These are phyloP conservation scores for Pugionium dolabratum DNA, from an alignment of 345 rosid genomes.

Conservation along the genomic window DNA sequence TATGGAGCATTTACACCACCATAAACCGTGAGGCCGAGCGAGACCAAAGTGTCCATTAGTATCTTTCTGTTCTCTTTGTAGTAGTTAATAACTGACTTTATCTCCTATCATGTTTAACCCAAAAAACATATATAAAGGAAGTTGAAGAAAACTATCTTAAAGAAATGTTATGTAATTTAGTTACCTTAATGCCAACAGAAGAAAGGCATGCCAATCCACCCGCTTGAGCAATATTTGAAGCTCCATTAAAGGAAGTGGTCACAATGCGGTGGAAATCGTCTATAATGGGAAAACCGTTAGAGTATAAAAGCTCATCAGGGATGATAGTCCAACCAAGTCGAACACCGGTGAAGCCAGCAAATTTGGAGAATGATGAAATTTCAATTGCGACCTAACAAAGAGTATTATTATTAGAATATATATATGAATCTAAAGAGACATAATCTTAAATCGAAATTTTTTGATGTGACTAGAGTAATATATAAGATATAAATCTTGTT, in stretches of 20 bases:
- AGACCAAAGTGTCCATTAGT: slow-evolving; percentile 50
- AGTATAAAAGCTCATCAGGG: slow-evolving; percentile 67
- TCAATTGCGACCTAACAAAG: slow-evolving; percentile 73
- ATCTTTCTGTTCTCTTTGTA: slow-evolving; percentile 69
- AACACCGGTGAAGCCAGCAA: slow-evolving; percentile 89
- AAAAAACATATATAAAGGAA: neutral
- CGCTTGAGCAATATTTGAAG: slow-evolving; percentile 75
- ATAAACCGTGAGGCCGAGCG: slow-evolving; percentile 54
- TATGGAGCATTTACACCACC: slow-evolving; percentile 84
- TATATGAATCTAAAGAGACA: no score
- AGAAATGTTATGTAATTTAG: neutral
- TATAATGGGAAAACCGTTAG: slow-evolving; percentile 66
- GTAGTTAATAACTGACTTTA: slow-evolving; percentile 45
- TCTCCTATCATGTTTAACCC: slow-evolving; percentile 30
- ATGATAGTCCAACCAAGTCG: slow-evolving; percentile 91
- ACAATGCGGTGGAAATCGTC: slow-evolving; percentile 72
- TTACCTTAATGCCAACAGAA: slow-evolving; percentile 57
- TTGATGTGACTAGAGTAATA: no score
- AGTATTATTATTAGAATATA: neutral
- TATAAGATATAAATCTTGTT: no score
- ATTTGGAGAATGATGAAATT: slow-evolving; percentile 80
- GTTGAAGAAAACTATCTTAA: neutral
- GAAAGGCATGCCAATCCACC: slow-evolving; percentile 85
- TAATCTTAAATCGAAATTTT: no score
- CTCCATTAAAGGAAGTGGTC: slow-evolving; percentile 83